A percentile compares a stretch with the other conserved stretches of the same genome.
Evolutionary conservation across 108 stramenopile species (phyloP).

Genomic region (Asterionellopsis glacialis): DNA sequence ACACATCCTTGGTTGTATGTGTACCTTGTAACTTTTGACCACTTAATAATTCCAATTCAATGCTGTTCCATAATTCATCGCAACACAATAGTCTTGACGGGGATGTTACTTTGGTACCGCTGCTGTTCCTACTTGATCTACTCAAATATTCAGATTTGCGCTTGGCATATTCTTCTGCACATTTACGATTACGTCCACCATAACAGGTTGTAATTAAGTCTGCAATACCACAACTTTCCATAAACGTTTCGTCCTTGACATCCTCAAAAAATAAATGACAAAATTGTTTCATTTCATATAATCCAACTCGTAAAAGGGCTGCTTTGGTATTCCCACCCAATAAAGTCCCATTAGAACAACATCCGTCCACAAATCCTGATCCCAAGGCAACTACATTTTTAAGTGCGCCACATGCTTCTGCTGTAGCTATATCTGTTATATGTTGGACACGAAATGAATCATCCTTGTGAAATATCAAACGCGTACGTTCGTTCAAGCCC

Average conservation of each 20-base stretch:
- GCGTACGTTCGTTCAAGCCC: too few species aligned
- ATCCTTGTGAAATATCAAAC: too few species aligned
- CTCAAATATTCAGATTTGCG: too few species aligned
- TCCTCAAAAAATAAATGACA: slow-evolving; percentile 80
- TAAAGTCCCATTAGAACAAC: too few species aligned
- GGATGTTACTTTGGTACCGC: slow-evolving; percentile 8
- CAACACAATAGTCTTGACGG: slow-evolving; percentile 9
- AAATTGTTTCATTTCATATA: slow-evolving; percentile 88
- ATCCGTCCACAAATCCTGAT: slow-evolving; percentile 95
- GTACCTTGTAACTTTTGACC: slow-evolving; percentile 96
- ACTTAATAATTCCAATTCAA: slow-evolving; percentile 77
- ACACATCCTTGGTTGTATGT: slow-evolving; percentile 75
- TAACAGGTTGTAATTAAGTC: slow-evolving; percentile 97
- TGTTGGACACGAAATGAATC: too few species aligned
- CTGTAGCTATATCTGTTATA: slow-evolving; percentile 80
- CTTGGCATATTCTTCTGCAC: slow-evolving; percentile 87
- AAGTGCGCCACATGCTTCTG: slow-evolving; percentile 94
- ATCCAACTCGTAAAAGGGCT: slow-evolving; percentile 85
- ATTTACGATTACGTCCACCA: slow-evolving; percentile 92
- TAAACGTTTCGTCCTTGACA: slow-evolving; percentile 74
- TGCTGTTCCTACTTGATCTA: too few species aligned
- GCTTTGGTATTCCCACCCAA: slow-evolving; percentile 95
- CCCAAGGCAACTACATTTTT: slow-evolving; percentile 96
- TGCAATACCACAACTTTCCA: slow-evolving; percentile 93
- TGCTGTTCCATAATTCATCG: slow-evolving; percentile 51